Base-by-base conservation (phyloP, 2,329 filamentous ascomycete genomes). In the Capronia coronata region DNA sequence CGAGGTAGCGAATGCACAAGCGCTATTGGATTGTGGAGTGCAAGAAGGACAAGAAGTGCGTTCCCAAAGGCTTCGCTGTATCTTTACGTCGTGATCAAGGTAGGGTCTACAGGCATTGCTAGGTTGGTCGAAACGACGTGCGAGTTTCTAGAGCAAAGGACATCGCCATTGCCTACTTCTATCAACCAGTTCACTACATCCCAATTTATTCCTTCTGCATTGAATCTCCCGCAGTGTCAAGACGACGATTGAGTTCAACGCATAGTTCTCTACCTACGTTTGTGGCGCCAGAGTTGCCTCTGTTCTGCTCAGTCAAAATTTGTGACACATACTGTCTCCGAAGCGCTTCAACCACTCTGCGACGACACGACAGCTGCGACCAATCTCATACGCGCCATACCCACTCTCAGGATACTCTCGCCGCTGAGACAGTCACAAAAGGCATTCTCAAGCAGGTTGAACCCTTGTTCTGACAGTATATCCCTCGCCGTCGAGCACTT, bases 351-450 rank as follows among this genome's bases (percentile, higher is more conserved):
- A 50, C 49, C 52, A 53, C 52, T 52, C 43, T 42, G 34, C 22
- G 25, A 45, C 55, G 27, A 51, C 41, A 51, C 55, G 23, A 47
- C 52, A 53, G 27, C 44, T 53, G 55, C 44, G 39, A 57, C 55
- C 48, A 52, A 47, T 51, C 55, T 57, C 49, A 46, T 55, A 57
- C 55, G 55, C 55, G 49, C 55, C 52, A 55, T 44, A 45, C 40
- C 44, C 48, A 46, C 40, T 38, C 44, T 37, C 47, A 47, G 52
- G 48, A 25, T 42, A 48, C 37, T 47, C 30, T 41, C 29, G 40
- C 37, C 35, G 32, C 40, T 51, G 35, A 49, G 50, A 53, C 50
- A 45, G 50, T 56, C 51, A 43, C 54, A 49, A 48, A 43, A 18
- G 43, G 38, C 47, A 43, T 50, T 43, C 43, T 55, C 46, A 19